Percentiles rank a stretch among this genome's conserved stretches.
Conservation (phyloP, 352 stramenopile species). For the Phytophthora pluvialis region DNA sequence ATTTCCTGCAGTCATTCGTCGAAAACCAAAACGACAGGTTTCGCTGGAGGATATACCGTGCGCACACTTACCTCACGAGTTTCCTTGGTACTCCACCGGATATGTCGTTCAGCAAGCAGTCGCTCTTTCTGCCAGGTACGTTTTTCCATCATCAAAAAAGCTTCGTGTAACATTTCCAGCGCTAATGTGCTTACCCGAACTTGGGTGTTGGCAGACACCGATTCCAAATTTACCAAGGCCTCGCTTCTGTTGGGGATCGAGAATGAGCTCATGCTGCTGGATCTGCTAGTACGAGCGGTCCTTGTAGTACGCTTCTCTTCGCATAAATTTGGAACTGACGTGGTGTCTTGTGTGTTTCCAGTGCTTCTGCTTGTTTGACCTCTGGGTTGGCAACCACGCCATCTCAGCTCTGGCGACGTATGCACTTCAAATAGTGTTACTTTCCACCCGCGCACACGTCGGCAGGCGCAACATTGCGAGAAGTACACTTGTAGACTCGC, state of each 20-base stretch:
- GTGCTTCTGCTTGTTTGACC: constrained; percentile 75
- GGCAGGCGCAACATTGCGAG: constrained; percentile 57
- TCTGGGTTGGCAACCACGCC: constrained; percentile 71
- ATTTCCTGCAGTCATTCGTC: constrained; percentile 87
- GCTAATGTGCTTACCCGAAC: not conserved
- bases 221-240: constrained; percentile 53
- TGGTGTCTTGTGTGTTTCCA: constrained; percentile 23
- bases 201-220: constrained; percentile 43
- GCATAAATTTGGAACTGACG: constrained; percentile 13
- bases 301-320: not conserved
- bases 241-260: constrained; percentile 83
- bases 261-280: constrained; percentile 89
- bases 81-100: constrained; percentile 79
- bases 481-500: constrained; percentile 65
- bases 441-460: constrained; percentile 44
- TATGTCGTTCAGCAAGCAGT: constrained; percentile 71
- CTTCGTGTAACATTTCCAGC: not conserved
- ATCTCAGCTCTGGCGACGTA: constrained; percentile 74
- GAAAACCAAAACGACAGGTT: constrained; percentile 84
- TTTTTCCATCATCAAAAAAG: constrained; percentile 1
- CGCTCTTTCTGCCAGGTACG: constrained; percentile 68
- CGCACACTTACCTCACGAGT: constrained; percentile 70
- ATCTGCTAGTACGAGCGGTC: constrained; percentile 72
- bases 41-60: constrained; percentile 80
- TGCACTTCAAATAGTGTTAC: constrained; percentile 49